Conservation (phyloP, 2,329 filamentous ascomycete genomes). For the Penicillium italicum region DNA sequence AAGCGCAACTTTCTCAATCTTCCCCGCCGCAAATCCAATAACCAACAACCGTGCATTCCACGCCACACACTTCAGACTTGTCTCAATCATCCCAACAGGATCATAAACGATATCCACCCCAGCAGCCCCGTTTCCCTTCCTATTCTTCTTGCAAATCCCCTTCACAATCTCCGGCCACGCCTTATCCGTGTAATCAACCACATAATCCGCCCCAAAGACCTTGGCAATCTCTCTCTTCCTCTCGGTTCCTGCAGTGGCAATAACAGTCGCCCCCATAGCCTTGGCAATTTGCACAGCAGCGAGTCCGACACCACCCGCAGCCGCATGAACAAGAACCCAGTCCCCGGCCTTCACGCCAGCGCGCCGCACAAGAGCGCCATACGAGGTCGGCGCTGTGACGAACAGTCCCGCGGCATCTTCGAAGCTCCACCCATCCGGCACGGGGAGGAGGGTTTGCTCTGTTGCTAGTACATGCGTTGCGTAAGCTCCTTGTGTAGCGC, state of each 20-base stretch:
- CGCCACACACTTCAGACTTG: slow-evolving; percentile 82
- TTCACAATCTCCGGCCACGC: slow-evolving; percentile 67
- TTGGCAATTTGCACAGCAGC: slow-evolving; percentile 93
- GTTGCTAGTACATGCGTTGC: slow-evolving; percentile 67
- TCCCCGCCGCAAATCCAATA: slow-evolving; percentile 81
- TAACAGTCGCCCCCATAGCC: slow-evolving; percentile 84
- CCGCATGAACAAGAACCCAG: slow-evolving; percentile 85
- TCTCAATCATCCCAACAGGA: slow-evolving; percentile 84
- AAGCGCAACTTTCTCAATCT: slow-evolving; percentile 86
- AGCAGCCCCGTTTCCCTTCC: slow-evolving; percentile 61
- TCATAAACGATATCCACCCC: slow-evolving; percentile 94
- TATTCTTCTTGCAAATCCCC: slow-evolving; percentile 52
- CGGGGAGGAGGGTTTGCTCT: slow-evolving; percentile 66
- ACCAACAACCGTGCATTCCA: slow-evolving; percentile 90
- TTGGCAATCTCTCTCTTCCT: slow-evolving; percentile 77
- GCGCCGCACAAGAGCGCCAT: slow-evolving; percentile 74
- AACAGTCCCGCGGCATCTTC: slow-evolving; percentile 83
- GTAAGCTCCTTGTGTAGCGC: slow-evolving; percentile 80
- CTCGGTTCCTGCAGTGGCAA: slow-evolving; percentile 79
- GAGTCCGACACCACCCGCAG: slow-evolving; percentile 85
- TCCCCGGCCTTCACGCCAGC: slow-evolving; percentile 76
- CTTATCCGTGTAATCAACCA: slow-evolving; percentile 73
- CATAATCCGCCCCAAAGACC: slow-evolving; percentile 79
- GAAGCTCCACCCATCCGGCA: slow-evolving; percentile 79
- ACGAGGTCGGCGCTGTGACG: slow-evolving; percentile 87